Evolutionary conservation across 495 filamentous ascomycete species (phyloP).

Genomic region (Neurospora tetraspora): DNA sequence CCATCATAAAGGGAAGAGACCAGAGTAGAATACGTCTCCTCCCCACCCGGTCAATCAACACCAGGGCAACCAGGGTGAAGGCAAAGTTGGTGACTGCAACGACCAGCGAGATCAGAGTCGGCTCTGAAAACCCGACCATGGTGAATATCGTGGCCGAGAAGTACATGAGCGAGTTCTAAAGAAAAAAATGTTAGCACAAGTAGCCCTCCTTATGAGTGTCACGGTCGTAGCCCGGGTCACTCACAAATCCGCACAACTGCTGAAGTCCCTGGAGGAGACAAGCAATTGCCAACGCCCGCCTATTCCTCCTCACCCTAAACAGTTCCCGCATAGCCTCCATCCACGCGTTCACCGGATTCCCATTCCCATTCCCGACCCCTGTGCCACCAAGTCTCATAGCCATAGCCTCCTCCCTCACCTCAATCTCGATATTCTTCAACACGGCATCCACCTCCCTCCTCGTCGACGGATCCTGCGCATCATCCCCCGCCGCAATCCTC

Average conservation of each 20-base stretch:
- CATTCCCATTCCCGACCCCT: not conserved
- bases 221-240: slow-evolving; percentile 11
- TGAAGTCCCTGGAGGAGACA: slow-evolving; percentile 82
- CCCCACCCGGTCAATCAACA: slow-evolving; percentile 71
- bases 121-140: slow-evolving; percentile 65
- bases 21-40: slow-evolving; percentile 71
- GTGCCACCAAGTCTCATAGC: slow-evolving; percentile 23
- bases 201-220: not conserved
- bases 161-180: slow-evolving; percentile 84
- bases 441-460: slow-evolving; percentile 43
- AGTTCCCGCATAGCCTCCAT: slow-evolving; percentile 46
- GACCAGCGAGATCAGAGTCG: slow-evolving; percentile 70
- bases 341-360: slow-evolving; percentile 15
- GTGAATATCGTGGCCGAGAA: slow-evolving; percentile 87
- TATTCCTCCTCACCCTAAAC: slow-evolving; percentile 51
- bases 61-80: slow-evolving; percentile 68
- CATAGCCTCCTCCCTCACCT: slow-evolving; percentile 56
- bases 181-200: slow-evolving; percentile 4
- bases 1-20: slow-evolving; percentile 76
- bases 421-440: slow-evolving; percentile 55
- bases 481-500: slow-evolving; percentile 35
- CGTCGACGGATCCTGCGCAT: slow-evolving; percentile 4
- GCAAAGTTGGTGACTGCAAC: slow-evolving; percentile 78
- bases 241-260: slow-evolving; percentile 79
- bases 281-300: slow-evolving; percentile 71